Conservation (phyloP, 345 rosid genomes). For the Litchi chinensis region DNA sequence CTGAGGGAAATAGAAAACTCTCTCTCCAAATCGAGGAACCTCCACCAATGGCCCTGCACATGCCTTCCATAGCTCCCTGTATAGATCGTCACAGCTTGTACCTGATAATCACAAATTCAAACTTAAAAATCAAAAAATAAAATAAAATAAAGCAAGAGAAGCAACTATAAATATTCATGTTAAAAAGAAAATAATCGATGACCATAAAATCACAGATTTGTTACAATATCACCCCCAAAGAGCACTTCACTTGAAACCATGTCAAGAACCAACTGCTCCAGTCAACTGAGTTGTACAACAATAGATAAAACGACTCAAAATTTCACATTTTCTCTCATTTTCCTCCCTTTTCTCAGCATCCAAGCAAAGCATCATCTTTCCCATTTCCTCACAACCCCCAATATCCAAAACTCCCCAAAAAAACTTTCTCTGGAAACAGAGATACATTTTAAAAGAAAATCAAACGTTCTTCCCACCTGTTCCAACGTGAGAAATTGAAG, state of each 20-base stretch:
- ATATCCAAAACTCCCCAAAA: neutral
- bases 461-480: constrained; percentile 36
- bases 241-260: neutral
- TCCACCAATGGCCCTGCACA: constrained; percentile 83
- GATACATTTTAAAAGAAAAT: constrained; percentile 10
- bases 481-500: constrained; percentile 27
- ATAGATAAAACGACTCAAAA: constrained; percentile 11
- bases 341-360: constrained; percentile 16
- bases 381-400: constrained; percentile 5
- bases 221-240: neutral
- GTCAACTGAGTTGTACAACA: constrained; percentile 1
- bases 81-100: constrained; percentile 43
- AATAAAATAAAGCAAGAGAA: neutral
- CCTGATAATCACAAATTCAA: constrained; percentile 29
- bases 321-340: neutral
- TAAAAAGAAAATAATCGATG: neutral
- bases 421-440: constrained; percentile 14
- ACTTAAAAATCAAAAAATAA: neutral
- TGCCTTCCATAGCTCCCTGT: constrained; percentile 75
- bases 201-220: constrained; percentile 9
- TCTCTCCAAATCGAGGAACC: constrained; percentile 53
- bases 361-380: constrained; percentile 23
- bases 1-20: constrained; percentile 75
- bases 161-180: neutral
- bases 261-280: constrained; percentile 4